phyloP scores from a whole-genome alignment of 768 basidiomycete species.

The Boletus vinaceobasis region DNA sequence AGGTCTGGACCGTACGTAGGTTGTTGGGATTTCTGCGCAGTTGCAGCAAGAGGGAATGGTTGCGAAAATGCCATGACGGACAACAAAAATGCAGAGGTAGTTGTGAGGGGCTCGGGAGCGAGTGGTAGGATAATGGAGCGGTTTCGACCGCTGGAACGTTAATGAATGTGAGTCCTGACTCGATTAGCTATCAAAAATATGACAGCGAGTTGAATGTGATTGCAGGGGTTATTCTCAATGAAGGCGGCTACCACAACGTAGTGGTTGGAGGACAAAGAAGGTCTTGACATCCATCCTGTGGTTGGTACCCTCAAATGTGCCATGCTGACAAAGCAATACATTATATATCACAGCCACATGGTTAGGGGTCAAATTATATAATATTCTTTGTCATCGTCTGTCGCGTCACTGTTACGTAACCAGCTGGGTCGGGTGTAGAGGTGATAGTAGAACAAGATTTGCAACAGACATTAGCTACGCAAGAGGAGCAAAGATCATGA shows the following conservation, averaged over 20 bases:
- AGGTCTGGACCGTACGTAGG: slow-evolving; percentile 77
- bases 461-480: slow-evolving; percentile 21
- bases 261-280: slow-evolving; percentile 22
- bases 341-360: background rate
- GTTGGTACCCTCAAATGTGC: slow-evolving; percentile 16
- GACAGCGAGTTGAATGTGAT: slow-evolving; percentile 8
- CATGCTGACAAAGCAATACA: slow-evolving; percentile 22
- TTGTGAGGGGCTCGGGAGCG: slow-evolving; percentile 20
- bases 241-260: slow-evolving; percentile 16
- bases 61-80: slow-evolving; percentile 62
- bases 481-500: slow-evolving; percentile 4
- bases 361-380: background rate
- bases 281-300: slow-evolving; percentile 5
- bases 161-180: slow-evolving; percentile 27
- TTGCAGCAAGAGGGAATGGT: slow-evolving; percentile 73
- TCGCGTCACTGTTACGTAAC: background rate
- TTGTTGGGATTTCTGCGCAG: slow-evolving; percentile 47
- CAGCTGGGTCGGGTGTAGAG: background rate
- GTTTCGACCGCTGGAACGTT: slow-evolving; percentile 13
- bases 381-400: background rate
- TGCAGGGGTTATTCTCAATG: slow-evolving; percentile 8
- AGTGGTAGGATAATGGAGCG: slow-evolving; percentile 11
- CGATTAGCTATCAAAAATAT: slow-evolving; percentile 17
- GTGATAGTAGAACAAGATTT: background rate
- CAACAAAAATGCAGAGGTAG: background rate